These are phyloP conservation scores for Fusarium circinatum DNA, from an alignment of 2,329 filamentous ascomycete genomes.

Conservation along the genomic window DNA sequence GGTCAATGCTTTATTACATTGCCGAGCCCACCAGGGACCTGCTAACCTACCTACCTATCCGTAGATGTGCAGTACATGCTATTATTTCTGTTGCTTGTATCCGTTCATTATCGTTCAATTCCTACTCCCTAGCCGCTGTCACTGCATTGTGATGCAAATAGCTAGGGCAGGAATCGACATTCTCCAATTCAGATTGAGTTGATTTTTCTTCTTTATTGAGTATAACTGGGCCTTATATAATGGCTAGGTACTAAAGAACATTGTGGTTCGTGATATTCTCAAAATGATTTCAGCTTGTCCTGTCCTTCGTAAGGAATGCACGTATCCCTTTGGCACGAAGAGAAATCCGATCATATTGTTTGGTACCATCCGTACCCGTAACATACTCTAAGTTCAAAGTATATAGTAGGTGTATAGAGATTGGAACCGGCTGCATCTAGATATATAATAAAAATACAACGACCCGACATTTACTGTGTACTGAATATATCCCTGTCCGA, in stretches of 20 bases:
- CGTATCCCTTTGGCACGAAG: background rate
- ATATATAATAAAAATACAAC: background rate
- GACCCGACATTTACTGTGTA: background rate
- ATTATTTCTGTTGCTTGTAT: too few species aligned
- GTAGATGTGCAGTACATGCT: too few species aligned
- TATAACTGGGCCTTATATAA: background rate
- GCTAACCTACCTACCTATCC: background rate
- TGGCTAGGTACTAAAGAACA: background rate
- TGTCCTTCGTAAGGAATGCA: background rate
- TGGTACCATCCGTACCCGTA: background rate
- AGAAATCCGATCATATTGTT: background rate
- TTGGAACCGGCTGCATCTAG: background rate
- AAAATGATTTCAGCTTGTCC: background rate
- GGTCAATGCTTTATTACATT: conserved; percentile 34
- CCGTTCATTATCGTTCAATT: background rate
- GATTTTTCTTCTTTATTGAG: background rate
- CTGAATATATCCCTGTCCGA: conserved; percentile 1
- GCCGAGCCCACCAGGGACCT: conserved; percentile 27
- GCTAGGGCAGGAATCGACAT: background rate
- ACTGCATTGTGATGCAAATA: background rate
- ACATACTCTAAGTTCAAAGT: background rate
- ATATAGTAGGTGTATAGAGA: background rate
- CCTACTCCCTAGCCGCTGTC: background rate
- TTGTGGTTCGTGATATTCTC: background rate
- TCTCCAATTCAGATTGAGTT: background rate